Base-by-base conservation (phyloP, 352 stramenopile genomes). In the Phytophthora pini region DNA sequence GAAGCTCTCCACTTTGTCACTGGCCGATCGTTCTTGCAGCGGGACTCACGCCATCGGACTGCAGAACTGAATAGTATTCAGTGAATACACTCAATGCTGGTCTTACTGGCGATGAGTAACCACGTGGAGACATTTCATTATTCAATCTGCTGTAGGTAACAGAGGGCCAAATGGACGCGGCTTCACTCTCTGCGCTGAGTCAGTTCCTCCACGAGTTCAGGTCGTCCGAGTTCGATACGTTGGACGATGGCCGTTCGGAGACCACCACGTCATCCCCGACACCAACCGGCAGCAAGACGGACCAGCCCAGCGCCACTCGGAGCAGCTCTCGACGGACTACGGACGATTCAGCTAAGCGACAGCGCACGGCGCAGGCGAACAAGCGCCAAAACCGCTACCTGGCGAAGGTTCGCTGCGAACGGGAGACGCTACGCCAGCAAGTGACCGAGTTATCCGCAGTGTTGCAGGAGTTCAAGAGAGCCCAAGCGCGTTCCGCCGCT, bases 161-260 rank as follows among this genome's bases (percentile, higher is more conserved):
- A 50, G n/a, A 15, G 6, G 44, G 31, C 24, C 44, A 51, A 36
- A 31, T 55, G 48, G 48, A 55, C n/a, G 10, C 20, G 31, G 48
- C 31, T 5, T 53, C 12, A 7, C 10, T 53, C 13, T 27, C 26
- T 11, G 48, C 48, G 31, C 24, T 43, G 10, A 7, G 4, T 20
- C n/a, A 55, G n/a, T 55, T 55, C 22, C 12, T 55, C 9, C 48
- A 44, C 48, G 48, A 55, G 9, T 55, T 44, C 32, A 29, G 26
- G 32, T 8, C 46, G 4, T 34, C 5, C 29, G 29, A 34, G 29
- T 29, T 41, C 29, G 48, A 41, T 15, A 24, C 11, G 26, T n/a
- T 48, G 3, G 17, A 32, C 22, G 44, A n/a, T 22, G 31, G 31
- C 8, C 31, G 31, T 36, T 36, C 9, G 1, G 31, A 36, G 31